These are phyloP conservation scores for Mycena metata DNA, from an alignment of 768 basidiomycete genomes.

Conservation along the genomic window DNA sequence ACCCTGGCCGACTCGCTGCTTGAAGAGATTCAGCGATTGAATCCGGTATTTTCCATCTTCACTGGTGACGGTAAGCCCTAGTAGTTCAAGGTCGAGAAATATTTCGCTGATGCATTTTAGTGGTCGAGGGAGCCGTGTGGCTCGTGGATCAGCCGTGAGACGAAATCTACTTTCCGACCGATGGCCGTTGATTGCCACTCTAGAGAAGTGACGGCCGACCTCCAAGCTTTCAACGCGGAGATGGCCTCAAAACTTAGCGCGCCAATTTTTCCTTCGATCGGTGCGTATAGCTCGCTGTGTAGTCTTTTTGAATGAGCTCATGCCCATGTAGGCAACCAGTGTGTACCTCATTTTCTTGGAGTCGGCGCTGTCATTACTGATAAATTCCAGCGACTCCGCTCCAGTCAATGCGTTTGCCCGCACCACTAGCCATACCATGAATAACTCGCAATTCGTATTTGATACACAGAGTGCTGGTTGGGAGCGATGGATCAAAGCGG, in stretches of 20 bases:
- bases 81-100: not conserved
- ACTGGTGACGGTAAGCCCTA: constrained; percentile 51
- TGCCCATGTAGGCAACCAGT: constrained; percentile 20
- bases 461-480: constrained; percentile 47
- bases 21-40: constrained; percentile 43
- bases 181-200: not conserved
- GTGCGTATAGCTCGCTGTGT: constrained; percentile 33
- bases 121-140: constrained; percentile 46
- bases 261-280: constrained; percentile 48
- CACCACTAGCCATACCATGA: constrained; percentile 42
- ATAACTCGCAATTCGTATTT: constrained; percentile 52
- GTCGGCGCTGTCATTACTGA: not conserved
- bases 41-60: constrained; percentile 51
- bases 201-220: constrained; percentile 47
- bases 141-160: constrained; percentile 46
- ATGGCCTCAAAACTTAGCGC: constrained; percentile 44
- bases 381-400: constrained; percentile 48
- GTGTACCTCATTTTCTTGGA: not conserved
- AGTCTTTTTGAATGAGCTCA: not conserved
- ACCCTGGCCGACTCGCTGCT: constrained; percentile 54
- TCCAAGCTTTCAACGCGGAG: constrained; percentile 46
- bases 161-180: not conserved
- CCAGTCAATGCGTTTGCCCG: constrained; percentile 59
- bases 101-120: not conserved
- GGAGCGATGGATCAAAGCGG: constrained; percentile 51